Base-by-base conservation (phyloP, 352 stramenopile species). In the Globisporangium canariense region DNA sequence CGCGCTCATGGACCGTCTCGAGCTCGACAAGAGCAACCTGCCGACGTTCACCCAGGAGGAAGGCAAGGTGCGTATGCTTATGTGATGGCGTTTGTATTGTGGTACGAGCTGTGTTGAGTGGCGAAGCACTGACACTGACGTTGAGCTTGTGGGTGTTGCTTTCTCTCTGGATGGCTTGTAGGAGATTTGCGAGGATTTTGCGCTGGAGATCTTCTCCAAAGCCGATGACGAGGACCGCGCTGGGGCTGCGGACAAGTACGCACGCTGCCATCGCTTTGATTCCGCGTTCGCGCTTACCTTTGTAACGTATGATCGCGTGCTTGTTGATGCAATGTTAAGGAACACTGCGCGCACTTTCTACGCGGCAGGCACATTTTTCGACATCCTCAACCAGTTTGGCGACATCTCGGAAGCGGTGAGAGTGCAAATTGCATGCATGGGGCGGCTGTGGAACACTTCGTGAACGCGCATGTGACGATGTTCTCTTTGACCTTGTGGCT, bases 321-420 rank as follows among this genome's bases (percentile, higher is more conserved):
- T 4, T 14, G 55, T 62, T 52, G 25, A 18, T 57, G 32, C 25
- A 14, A 46, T 20, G n/a, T 67, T 28, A 54, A 95, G 86, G 65
- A 90, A 86, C 62, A 99, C 96, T 18, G 97, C 97, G 50, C 85
- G 91, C 41, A 98, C 90, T 22, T 99, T 98, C 79, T 98, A 99
- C 81, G 96, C 95, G 0, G 96, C 96, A 2, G 94, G 91, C 40
- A 97, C 81, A 11, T 98, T 99, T 75, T 98, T 98, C 59, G 96
- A 99, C 72, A 97, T 98, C 57, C 76, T 99, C 54, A 88, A 94
- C 60, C 96, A 98, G 75, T 99, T 99, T 78, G 90, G 95, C 40
- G 71, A 90, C 3, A 77, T 89, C 38, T 83, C 81, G 10, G 84
- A 97, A 45, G 78, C 94, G 64, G 84, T 93, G 60, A 57, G 81